A percentile compares a stretch with the other conserved stretches of the same genome.
Evolutionary conservation across 140 eudicot genomes (phyloP).

Genomic region (Flaveria floridana): DNA sequence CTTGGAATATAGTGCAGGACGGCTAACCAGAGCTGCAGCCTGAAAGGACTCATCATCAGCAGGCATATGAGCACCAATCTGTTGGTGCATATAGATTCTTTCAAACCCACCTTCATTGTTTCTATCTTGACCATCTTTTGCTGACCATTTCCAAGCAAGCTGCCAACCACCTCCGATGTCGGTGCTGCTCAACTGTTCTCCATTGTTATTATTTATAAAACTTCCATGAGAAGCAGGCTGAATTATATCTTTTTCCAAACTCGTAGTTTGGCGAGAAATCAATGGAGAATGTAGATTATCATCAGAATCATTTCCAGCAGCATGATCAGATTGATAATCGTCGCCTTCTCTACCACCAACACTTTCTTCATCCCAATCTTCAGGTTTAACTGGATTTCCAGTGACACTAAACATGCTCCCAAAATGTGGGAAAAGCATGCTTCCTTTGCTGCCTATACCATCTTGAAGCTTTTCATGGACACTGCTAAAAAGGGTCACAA

Average conservation of each 20-base stretch:
- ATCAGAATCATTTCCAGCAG: conserved; percentile 48
- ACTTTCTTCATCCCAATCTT: conserved; percentile 90
- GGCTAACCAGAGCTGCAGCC: conserved; percentile 47
- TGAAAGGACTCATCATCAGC: conserved; percentile 40
- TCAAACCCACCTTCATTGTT: conserved; percentile 56
- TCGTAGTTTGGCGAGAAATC: conserved; percentile 75
- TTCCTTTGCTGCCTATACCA: conserved; percentile 64
- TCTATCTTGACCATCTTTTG: conserved; percentile 59
- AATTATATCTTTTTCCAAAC: conserved; percentile 52
- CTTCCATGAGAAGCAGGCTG: conserved; percentile 55
- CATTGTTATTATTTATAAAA: conserved; percentile 41
- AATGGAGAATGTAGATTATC: conserved; percentile 71
- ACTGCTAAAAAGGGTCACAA: conserved; percentile 81
- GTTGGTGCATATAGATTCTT: conserved; percentile 79
- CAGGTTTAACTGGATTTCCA: conserved; percentile 49
- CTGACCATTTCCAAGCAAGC: conserved; percentile 89
- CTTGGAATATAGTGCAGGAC: conserved; percentile 37
- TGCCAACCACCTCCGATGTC: conserved; percentile 98
- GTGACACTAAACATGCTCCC: conserved; percentile 84
- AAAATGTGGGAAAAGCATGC: conserved; percentile 73
- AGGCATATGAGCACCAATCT: conserved; percentile 50
- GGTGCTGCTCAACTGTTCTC: conserved; percentile 44
- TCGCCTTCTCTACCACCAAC: conserved; percentile 51
- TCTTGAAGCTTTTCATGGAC: conserved; percentile 85
- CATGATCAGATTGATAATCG: conserved; percentile 53